Evolutionary conservation across 2,329 filamentous ascomycete species (phyloP).

Genomic region (Exutisphaerella laricina): DNA sequence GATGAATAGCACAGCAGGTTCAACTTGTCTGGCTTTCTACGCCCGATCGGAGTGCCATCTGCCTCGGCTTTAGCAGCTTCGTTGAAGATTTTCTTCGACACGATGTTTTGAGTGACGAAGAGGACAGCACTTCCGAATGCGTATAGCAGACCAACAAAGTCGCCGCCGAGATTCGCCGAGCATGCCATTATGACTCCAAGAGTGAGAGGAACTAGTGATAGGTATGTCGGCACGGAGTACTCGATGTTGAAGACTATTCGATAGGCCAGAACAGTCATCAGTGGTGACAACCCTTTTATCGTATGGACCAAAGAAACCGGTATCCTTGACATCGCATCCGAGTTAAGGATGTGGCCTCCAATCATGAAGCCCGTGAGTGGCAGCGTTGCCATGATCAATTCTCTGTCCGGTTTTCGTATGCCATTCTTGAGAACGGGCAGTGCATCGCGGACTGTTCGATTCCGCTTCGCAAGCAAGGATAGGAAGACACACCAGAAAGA

Average conservation of each 20-base stretch:
- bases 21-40: conserved; percentile 87
- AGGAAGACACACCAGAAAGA: conserved; percentile 78
- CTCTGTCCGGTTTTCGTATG: conserved; percentile 71
- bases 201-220: conserved; percentile 72
- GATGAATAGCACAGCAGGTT: conserved; percentile 98
- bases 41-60: conserved; percentile 57
- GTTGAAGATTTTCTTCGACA: conserved; percentile 96
- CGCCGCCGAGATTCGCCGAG: conserved; percentile 83
- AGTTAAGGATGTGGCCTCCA: conserved; percentile 86
- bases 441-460: conserved; percentile 62
- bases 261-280: conserved; percentile 94
- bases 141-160: conserved; percentile 83
- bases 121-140: conserved; percentile 86
- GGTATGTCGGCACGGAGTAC: conserved; percentile 80
- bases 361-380: conserved; percentile 91
- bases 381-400: conserved; percentile 81
- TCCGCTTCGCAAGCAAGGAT: conserved; percentile 66
- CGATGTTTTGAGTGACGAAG: conserved; percentile 98
- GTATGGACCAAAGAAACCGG: conserved; percentile 96
- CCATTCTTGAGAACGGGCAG: conserved; percentile 78
- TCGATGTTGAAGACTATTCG: conserved; percentile 80
- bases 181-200: conserved; percentile 94
- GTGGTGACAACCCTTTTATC: conserved; percentile 92
- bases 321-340: conserved; percentile 88
- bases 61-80: conserved; percentile 80